phyloP scores from a whole-genome alignment of 176 grass and related monocot species.

The Coix lacrymajobi region DNA sequence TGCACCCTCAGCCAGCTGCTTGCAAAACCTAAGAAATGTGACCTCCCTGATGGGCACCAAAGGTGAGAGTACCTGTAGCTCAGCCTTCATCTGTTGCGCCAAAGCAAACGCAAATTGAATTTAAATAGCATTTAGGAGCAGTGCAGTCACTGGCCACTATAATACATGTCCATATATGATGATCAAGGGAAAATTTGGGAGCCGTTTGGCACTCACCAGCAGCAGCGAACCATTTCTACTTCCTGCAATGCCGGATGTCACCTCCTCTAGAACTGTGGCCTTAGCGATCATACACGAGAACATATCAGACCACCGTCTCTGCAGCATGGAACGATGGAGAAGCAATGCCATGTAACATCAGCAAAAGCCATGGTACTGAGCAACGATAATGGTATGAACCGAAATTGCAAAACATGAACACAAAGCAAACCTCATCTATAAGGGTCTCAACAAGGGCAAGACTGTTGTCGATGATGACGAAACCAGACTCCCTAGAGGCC shows the following conservation, averaged over 20 bases:
- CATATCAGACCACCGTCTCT: conserved; percentile 90
- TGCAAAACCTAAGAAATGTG: conserved; percentile 85
- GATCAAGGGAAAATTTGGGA: conserved; percentile 6
- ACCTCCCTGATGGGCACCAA: conserved; percentile 80
- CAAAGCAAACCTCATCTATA: conserved; percentile 54
- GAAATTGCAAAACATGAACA: not conserved
- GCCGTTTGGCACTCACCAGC: conserved; percentile 56
- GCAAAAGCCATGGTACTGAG: not conserved
- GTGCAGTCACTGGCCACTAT: not conserved
- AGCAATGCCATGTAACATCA: conserved; percentile 5
- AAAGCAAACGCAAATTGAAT: not conserved
- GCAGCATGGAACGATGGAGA: conserved; percentile 1
- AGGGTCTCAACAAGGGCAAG: conserved; percentile 77
- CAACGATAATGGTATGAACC: not conserved
- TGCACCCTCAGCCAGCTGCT: conserved; percentile 73
- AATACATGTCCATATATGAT: not conserved
- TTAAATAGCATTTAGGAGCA: not conserved
- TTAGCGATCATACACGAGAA: conserved; percentile 89
- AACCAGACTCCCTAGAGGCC: conserved; percentile 64
- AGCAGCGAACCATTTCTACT: conserved; percentile 78
- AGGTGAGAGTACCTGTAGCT: conserved; percentile 91
- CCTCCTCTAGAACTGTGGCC: conserved; percentile 63
- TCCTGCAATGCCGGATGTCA: conserved; percentile 71
- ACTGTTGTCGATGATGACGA: conserved; percentile 70
- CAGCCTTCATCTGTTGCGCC: conserved; percentile 76